A percentile compares a stretch with the other conserved stretches of the same genome.
Conservation (phyloP, 2,329 filamentous ascomycete genomes). For the Colletotrichum sp. region DNA sequence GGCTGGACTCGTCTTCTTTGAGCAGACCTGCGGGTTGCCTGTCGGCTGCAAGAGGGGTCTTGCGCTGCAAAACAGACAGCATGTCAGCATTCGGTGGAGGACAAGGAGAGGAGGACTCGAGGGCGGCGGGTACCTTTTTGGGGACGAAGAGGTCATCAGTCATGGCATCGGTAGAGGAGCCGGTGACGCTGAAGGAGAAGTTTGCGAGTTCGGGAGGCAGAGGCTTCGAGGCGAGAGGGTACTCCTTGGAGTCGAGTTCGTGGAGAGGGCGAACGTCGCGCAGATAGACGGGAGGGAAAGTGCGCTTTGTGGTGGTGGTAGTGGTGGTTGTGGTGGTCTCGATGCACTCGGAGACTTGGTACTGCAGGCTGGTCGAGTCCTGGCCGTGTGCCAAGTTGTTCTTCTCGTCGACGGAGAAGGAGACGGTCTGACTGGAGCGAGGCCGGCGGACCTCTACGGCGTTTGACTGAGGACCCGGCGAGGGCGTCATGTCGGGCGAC, state of each 20-base stretch:
- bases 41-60: constrained; percentile 3
- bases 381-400: constrained; percentile 33
- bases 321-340: constrained; percentile 82
- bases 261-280: constrained; percentile 73
- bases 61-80: neutral
- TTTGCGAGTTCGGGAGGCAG: constrained; percentile 81
- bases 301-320: constrained; percentile 86
- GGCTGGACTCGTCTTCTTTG: constrained; percentile 32
- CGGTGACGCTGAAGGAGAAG: constrained; percentile 74
- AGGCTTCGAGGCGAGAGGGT: constrained; percentile 82
- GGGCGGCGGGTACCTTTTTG: constrained; percentile 3
- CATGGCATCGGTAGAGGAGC: constrained; percentile 40
- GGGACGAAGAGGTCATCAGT: neutral
- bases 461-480: constrained; percentile 31
- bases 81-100: neutral
- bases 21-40: constrained; percentile 10
- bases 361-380: constrained; percentile 47
- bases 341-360: constrained; percentile 68
- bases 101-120: neutral
- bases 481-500: constrained; percentile 40
- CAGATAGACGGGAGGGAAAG: constrained; percentile 84
- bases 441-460: constrained; percentile 29
- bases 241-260: constrained; percentile 84
- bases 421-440: constrained; percentile 47
- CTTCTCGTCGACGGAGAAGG: constrained; percentile 51